Evolutionary conservation across 768 basidiomycete genomes (phyloP).

Genomic region (Mycena kentingensis): DNA sequence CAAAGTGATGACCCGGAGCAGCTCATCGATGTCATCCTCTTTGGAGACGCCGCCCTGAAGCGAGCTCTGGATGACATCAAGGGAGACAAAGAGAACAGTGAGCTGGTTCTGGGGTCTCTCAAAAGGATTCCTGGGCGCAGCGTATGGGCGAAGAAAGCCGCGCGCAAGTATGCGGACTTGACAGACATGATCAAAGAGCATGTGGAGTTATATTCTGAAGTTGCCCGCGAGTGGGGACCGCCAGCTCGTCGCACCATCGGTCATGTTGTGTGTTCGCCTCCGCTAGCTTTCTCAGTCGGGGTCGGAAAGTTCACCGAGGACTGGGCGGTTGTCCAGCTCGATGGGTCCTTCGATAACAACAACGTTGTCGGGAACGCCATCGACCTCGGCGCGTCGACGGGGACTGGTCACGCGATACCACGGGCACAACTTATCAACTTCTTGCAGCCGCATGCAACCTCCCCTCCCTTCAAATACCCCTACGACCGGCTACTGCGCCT

Average conservation of each 20-base stretch:
- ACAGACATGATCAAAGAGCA: slow-evolving; percentile 11
- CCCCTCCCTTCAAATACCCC: slow-evolving; percentile 36
- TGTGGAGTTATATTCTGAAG: slow-evolving; percentile 22
- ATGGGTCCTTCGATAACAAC: slow-evolving; percentile 24
- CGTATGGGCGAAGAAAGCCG: too few species aligned
- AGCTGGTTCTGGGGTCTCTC: neutral
- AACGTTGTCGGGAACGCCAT: slow-evolving; percentile 32
- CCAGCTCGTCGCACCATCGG: slow-evolving; percentile 28
- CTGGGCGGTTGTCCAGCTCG: slow-evolving; percentile 28
- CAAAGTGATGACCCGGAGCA: slow-evolving; percentile 14
- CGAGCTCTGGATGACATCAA: slow-evolving; percentile 19
- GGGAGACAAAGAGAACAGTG: slow-evolving; percentile 13
- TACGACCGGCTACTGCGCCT: slow-evolving; percentile 29
- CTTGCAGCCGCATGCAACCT: too few species aligned
- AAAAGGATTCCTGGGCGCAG: too few species aligned
- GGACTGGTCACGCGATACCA: too few species aligned
- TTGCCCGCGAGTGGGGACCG: slow-evolving; percentile 26
- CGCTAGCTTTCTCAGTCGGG: slow-evolving; percentile 21
- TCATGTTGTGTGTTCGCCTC: slow-evolving; percentile 32
- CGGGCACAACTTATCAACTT: too few species aligned
- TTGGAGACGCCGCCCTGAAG: slow-evolving; percentile 26
- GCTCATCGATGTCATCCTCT: slow-evolving; percentile 27
- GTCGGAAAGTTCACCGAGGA: slow-evolving; percentile 28
- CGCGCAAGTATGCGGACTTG: slow-evolving; percentile 12
- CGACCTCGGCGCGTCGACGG: too few species aligned